Base-by-base conservation (phyloP, 2,329 filamentous ascomycete species). In the Talaromyces sp. region DNA sequence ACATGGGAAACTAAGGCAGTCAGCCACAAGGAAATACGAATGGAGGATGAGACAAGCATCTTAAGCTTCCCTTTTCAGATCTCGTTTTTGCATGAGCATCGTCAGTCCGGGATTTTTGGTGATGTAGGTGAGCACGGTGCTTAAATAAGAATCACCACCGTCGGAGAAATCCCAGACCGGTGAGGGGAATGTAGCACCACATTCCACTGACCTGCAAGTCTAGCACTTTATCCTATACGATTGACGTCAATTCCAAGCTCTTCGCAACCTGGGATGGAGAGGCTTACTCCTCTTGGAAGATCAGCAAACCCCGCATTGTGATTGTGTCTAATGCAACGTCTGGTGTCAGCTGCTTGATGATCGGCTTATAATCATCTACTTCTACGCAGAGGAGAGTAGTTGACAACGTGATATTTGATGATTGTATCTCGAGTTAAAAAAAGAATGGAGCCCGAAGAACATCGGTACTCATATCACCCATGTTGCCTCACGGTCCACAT, bases 161-260 rank as follows among this genome's bases (percentile, higher is more conserved):
- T 38, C 54, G 53, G 53, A 49, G 54, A 29, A 58, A 40, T 25
- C 11, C 47, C 29, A 64, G 13, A 36, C 61, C 13, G 45, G 19
- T 29, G 31, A 54, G 60, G 60, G 47, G 45, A 62, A 62, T 40
- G 36, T 31, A 64, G 38, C 22, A 58, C 36, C 54, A n/a, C 58
- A 61, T 61, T 47, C 58, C 27, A 25, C 47, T 15, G 19, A 38
- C 31, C 29, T 56, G 31, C 31, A 36, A 2, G 31, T 22, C n/a
- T 38, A 22, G 10, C 10, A 15, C 17, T 54, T 31, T 31, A 53
- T 10, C 7, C 17, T 56, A 22, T 56, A 22, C 25, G n/a, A 56
- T 36, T 56, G 29, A 36, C n/a, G 29, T 56, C 51, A 56, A 22
- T 19, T 36, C 27, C 22, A 31, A 38, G n/a, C 31, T 56, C n/a